Evolutionary conservation across 371 early-diverging fungal species (phyloP), one percentile per base, ranked within the genome.

Genomic region (Dipsacomyces acuminosporus): DNA sequence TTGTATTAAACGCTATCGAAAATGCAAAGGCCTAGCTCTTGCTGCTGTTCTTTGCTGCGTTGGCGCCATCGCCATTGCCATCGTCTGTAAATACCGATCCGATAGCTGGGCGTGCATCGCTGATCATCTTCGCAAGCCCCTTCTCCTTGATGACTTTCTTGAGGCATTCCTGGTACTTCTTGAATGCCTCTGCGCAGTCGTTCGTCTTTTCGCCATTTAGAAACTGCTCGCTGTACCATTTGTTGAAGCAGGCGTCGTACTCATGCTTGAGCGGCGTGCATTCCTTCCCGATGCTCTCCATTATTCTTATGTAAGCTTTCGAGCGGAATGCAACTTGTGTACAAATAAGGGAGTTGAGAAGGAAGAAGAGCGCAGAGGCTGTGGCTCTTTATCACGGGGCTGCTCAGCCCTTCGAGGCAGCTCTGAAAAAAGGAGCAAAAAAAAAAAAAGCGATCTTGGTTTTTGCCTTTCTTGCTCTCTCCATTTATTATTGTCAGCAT

Each of bases 201-300:
- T 84, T 82, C 1, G 81, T 74, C 14, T 78, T 81, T 40, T 87
- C 85, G 22, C 96, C 95, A 57, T 90, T 88, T 26, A 96, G 73
- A 63, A 92, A 93, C 75, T 90, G 88, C 70, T 93, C 92, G 42
- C 90, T 84, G 67, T 96, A 96, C 96, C 96, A 96, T 49, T 84
- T 84, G 69, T 92, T 91, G 67, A 96, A 96, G 71, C 96, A 96
- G 23, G 72, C 75, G 44, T 96, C 94, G 66, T 94, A 96, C 59
- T 88, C 79, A 71, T 86, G 81, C 78, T 94, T 96, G 40, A 94
- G 79, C 43, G 85, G 82, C 21, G 89, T 92, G 74, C 96, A 94
- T 52, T 93, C 78, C 52, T 81, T 72, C 35, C 85, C 85, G 54
- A 94, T 83, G 69, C 89, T 88, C 15, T 74, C 75, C 75, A 74